phyloP scores from a whole-genome alignment of 257 asterid genomes.

The Galeopsis tetrahit region DNA sequence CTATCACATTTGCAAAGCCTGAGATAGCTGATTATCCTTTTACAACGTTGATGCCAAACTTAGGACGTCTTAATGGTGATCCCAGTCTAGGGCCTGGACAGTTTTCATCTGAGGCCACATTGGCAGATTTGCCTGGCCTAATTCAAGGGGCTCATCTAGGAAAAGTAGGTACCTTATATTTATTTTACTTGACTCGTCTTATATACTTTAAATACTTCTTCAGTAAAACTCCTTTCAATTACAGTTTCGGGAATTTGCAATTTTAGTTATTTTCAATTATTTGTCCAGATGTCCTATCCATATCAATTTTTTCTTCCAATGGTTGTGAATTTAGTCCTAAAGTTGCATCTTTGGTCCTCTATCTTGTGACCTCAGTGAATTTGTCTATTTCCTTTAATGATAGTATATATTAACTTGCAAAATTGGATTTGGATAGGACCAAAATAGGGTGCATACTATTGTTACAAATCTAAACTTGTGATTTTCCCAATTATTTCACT shows the following conservation, averaged over 20 bases:
- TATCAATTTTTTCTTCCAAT: background rate
- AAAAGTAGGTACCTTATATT: slow-evolving; percentile 76
- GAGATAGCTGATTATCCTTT: slow-evolving; percentile 98
- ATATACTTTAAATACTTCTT: background rate
- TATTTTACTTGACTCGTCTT: slow-evolving; percentile 38
- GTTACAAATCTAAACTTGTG: background rate
- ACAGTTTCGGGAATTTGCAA: background rate
- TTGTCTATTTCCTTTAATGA: background rate
- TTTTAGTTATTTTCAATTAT: background rate
- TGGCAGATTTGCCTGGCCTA: slow-evolving; percentile 98
- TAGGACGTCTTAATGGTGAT: slow-evolving; percentile 95
- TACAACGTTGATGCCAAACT: slow-evolving; percentile 96
- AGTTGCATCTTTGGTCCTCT: background rate
- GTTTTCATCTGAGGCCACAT: slow-evolving; percentile 89
- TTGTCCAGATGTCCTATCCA: background rate
- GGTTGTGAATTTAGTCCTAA: background rate
- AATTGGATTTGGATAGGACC: background rate
- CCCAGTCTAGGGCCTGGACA: slow-evolving; percentile 80
- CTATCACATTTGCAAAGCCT: slow-evolving; percentile 91
- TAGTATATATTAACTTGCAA: background rate
- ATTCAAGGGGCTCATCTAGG: slow-evolving; percentile 99
- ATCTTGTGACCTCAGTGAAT: background rate
- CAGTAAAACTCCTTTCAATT: slow-evolving; percentile 8
- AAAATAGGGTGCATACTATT: background rate
- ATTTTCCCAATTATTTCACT: background rate